Percentiles rank a stretch among this genome's conserved stretches.
Evolutionary conservation across 495 filamentous ascomycete species (phyloP).

Genomic region (Neurospora terricola): DNA sequence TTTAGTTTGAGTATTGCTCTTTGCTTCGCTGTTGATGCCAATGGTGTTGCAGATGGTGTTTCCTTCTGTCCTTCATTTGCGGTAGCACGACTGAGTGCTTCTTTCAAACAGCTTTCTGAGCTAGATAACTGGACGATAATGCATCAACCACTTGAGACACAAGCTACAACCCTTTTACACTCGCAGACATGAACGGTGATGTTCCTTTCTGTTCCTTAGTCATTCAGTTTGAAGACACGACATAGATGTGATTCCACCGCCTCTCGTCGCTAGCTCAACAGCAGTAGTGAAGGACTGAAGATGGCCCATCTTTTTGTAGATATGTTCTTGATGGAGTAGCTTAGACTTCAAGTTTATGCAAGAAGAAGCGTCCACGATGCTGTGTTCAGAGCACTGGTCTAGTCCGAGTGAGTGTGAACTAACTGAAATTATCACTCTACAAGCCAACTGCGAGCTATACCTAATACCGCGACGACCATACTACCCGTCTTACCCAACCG

Average conservation of each 20-base stretch:
- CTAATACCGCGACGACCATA: neutral
- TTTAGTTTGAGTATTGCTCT: neutral
- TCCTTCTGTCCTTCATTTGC: neutral
- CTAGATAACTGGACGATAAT: neutral
- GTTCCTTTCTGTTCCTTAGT: neutral
- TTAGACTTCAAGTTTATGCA: neutral
- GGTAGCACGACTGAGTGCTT: neutral
- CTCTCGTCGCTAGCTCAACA: neutral
- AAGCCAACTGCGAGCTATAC: neutral
- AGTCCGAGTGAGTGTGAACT: neutral
- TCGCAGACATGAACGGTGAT: neutral
- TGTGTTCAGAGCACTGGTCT: neutral
- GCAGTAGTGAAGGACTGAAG: neutral
- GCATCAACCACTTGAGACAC: neutral
- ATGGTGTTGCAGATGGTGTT: neutral
- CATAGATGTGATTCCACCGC: neutral
- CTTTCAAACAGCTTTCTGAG: neutral
- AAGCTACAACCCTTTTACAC: neutral
- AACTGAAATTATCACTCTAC: neutral
- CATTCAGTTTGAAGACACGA: neutral
- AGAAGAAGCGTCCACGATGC: neutral
- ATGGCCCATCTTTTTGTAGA: neutral
- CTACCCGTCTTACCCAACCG: neutral
- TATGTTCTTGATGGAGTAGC: neutral
- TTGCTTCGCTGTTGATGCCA: neutral